Conservation (phyloP, 192 early-diverging fungal species). For the Backusella westeae region DNA sequence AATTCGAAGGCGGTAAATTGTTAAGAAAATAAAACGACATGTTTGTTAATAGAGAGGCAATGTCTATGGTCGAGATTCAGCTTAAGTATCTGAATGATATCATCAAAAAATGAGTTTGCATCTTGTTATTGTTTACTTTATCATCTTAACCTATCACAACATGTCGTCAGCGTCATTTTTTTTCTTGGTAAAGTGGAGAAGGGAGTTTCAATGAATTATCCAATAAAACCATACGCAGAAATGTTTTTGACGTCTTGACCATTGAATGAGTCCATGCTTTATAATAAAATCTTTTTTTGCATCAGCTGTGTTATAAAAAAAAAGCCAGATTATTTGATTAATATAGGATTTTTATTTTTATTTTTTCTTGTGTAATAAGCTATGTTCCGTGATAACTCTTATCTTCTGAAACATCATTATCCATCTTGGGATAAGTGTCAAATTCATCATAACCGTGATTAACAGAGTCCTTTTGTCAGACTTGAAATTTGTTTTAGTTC, state of each 20-base stretch:
- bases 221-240: not conserved
- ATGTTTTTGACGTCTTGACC: not conserved
- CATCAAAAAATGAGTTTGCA: not conserved
- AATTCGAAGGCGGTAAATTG: not conserved
- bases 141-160: not conserved
- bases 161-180: not conserved
- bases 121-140: not conserved
- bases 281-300: not conserved
- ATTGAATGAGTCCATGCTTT: not conserved
- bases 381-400: not conserved
- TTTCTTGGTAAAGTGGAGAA: not conserved
- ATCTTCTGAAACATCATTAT: not conserved
- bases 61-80: not conserved
- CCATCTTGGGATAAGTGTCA: not conserved
- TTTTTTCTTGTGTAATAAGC: not conserved
- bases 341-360: not conserved
- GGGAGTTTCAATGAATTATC: not conserved
- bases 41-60: not conserved
- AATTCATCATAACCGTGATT: not conserved
- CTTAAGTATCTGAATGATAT: not conserved
- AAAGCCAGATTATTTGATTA: not conserved
- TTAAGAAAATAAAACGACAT: not conserved
- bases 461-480: not conserved
- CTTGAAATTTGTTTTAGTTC: not conserved
- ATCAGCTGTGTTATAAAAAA: not conserved